phyloP scores from a whole-genome alignment of 2,329 filamentous ascomycete species.

The Calonectria hawksworthii region DNA sequence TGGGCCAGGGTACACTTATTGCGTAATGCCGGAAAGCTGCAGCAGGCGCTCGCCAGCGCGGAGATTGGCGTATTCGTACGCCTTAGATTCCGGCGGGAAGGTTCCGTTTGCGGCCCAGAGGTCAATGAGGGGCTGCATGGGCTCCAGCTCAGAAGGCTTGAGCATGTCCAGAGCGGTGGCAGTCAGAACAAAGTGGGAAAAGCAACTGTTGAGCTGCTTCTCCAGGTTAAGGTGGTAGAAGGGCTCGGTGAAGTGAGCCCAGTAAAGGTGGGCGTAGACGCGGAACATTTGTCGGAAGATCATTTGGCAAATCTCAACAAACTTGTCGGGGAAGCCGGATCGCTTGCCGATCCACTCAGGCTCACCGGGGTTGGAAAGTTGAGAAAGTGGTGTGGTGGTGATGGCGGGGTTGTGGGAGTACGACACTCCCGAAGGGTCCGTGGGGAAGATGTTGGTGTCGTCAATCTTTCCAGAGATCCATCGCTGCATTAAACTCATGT shows the following conservation, averaged over 20 bases:
- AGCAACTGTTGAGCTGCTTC: slow-evolving; percentile 88
- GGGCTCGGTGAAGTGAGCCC: slow-evolving; percentile 90
- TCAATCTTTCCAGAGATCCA: slow-evolving; percentile 98
- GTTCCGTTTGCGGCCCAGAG: slow-evolving; percentile 92
- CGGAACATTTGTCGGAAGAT: slow-evolving; percentile 99
- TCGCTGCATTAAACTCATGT: slow-evolving; percentile 95
- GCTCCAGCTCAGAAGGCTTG: slow-evolving; percentile 90
- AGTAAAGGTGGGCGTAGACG: slow-evolving; percentile 97
- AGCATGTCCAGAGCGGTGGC: slow-evolving; percentile 87
- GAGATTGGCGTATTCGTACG: slow-evolving; percentile 75
- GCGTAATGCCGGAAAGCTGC: slow-evolving; percentile 57
- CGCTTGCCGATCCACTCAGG: slow-evolving; percentile 89
- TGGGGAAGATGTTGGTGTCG: slow-evolving; percentile 91
- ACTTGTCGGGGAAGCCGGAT: slow-evolving; percentile 92
- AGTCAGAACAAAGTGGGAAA: slow-evolving; percentile 86
- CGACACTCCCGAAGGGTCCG: slow-evolving; percentile 80
- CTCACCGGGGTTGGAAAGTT: slow-evolving; percentile 73
- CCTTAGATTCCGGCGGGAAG: slow-evolving; percentile 82
- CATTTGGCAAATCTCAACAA: slow-evolving; percentile 89
- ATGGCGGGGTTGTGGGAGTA: slow-evolving; percentile 74
- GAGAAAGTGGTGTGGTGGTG: slow-evolving; percentile 71
- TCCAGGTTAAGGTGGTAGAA: slow-evolving; percentile 87
- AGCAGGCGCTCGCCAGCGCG: slow-evolving; percentile 71
- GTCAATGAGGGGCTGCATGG: slow-evolving; percentile 95
- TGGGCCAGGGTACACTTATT: slow-evolving; percentile 37